phyloP scores from a whole-genome alignment of 2,329 filamentous ascomycete genomes.

The Trichoderma polysporum region DNA sequence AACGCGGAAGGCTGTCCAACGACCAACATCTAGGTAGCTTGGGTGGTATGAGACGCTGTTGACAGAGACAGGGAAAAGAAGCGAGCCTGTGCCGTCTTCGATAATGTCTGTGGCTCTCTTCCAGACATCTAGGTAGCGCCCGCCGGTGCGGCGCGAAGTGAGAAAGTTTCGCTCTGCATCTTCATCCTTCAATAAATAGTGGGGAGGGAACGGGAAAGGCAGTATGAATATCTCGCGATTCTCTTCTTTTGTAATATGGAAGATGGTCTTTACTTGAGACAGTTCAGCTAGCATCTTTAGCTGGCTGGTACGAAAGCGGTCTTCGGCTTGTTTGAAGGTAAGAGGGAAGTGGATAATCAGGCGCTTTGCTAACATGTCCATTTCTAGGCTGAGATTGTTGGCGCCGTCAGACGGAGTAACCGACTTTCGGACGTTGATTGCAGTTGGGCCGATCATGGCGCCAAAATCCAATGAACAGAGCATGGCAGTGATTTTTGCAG shows the following conservation, averaged over 20 bases:
- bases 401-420: conserved; percentile 12
- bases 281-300: conserved; percentile 49
- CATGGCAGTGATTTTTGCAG: conserved; percentile 41
- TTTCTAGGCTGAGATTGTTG: conserved; percentile 30
- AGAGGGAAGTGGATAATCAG: conserved; percentile 36
- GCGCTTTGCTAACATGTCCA: conserved; percentile 32
- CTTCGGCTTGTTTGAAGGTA: conserved; percentile 17
- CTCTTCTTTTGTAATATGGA: conserved; percentile 32
- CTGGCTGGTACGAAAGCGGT: conserved; percentile 23
- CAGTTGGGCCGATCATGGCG: conserved; percentile 50
- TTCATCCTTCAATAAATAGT: conserved; percentile 44
- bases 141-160: conserved; percentile 33
- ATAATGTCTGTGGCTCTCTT: conserved; percentile 48
- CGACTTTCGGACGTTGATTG: conserved; percentile 59
- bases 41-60: background rate
- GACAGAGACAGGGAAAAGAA: conserved; percentile 25
- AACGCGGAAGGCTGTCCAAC: conserved; percentile 58
- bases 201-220: conserved; percentile 48
- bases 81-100: conserved; percentile 35
- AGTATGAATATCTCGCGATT: conserved; percentile 44
- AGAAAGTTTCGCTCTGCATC: conserved; percentile 36
- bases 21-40: conserved; percentile 45
- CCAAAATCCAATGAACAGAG: conserved; percentile 61
- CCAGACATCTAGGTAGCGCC: conserved; percentile 48
- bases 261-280: conserved; percentile 45